Conservation (phyloP, 352 stramenopile species). For the Halophytophthora polymorphica region DNA sequence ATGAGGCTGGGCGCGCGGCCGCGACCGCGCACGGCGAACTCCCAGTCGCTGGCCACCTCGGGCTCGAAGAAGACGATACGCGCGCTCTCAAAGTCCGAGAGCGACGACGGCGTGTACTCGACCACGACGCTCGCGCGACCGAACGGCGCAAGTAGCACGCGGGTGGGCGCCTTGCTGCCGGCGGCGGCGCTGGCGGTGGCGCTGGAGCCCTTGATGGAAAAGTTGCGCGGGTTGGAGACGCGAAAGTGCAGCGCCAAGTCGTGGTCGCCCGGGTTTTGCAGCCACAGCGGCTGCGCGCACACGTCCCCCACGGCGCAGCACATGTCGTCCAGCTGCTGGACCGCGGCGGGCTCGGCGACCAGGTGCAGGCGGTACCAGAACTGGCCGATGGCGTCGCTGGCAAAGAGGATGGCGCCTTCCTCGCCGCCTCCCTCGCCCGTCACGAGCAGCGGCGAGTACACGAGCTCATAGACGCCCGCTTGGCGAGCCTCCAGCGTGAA, state of each 20-base stretch:
- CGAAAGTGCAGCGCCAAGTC: conserved; percentile 70
- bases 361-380: conserved; percentile 93
- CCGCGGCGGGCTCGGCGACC: conserved; percentile 44
- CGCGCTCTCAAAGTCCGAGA: conserved; percentile 75
- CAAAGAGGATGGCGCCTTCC: conserved; percentile 87
- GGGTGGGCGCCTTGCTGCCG: conserved; percentile 2
- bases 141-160: conserved; percentile 66
- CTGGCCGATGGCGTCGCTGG: conserved; percentile 88
- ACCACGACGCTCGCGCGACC: conserved; percentile 62
- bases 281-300: conserved; percentile 63
- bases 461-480: conserved; percentile 86
- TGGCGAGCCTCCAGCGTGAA: conserved; percentile 75
- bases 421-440: conserved; percentile 26
- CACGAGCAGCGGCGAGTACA: conserved; percentile 87
- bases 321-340: conserved; percentile 71
- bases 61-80: conserved; percentile 75
- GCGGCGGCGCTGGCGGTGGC: background rate
- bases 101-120: conserved; percentile 88
- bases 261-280: conserved; percentile 89
- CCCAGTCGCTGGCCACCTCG: conserved; percentile 85
- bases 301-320: conserved; percentile 81
- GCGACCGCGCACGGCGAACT: conserved; percentile 76
- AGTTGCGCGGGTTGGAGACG: conserved; percentile 86
- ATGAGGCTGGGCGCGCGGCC: conserved; percentile 89
- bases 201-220: conserved; percentile 66